Base-by-base conservation (phyloP, 2,329 filamentous ascomycete species). In the Gaeumannomyces sp. region DNA sequence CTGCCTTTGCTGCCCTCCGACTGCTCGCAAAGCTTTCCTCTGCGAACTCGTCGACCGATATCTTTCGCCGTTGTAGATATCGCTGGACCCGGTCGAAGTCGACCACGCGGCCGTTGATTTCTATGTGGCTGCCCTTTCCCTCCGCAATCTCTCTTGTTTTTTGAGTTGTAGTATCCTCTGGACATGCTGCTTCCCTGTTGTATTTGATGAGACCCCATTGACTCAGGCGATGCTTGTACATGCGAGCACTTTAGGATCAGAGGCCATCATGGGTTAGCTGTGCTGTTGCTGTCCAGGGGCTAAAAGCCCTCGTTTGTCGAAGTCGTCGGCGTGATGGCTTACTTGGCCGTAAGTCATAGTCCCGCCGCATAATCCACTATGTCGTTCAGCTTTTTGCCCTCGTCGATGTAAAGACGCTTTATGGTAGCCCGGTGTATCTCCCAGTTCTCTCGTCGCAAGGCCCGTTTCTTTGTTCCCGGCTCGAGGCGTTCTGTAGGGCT, bases 151-250 rank as follows among this genome's bases (percentile, higher is more conserved):
- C 63, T 28, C 59, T 56, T 29, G 35, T 56, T 60, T n/a, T 14
- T 64, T 64, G 35, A 60, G 29, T 19, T 31, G 25, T 27, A 64
- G 38, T 19, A 64, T 60, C 28, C 22, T 25, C 28, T 60, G 63
- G 11, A 64, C 63, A 19, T 64, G n/a, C 63, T 5, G 63, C 38
- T 38, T 64, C 63, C 28, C 56, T 45, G 16, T 64, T 64, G 38
- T 64, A 60, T 45, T 64, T 64, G 58, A 64, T 57, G 27, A 60
- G 38, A n/a, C 63, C 63, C 63, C 63, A 64, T 33, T 64, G 63
- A 31, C 35, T 60, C 1, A 64, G 28, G 22, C 63, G 63, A 31
- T 64, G 57, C 58, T 64, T 64, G 63, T 64, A 64, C 63, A 64
- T 64, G 27, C 61, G 61, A 16, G 61, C 38, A n/a, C 61, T 62